Percentiles rank a stretch among this genome's conserved stretches.
phyloP scores from a whole-genome alignment of 495 filamentous ascomycete species.

The Lepidopterella palustris region DNA sequence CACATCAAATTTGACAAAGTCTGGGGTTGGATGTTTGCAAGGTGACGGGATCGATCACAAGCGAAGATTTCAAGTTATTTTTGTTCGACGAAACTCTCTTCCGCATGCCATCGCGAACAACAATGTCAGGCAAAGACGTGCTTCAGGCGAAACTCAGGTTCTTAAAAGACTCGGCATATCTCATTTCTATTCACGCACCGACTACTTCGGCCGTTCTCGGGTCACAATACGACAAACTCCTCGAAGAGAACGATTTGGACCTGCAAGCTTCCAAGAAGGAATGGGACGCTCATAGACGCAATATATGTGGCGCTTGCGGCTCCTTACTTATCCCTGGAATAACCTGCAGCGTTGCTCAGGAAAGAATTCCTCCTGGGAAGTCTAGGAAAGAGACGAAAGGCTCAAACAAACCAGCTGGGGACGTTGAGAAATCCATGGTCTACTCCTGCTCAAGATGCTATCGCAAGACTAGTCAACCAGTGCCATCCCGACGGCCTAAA shows the following conservation, averaged over 20 bases:
- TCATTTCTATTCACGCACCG: conserved; percentile 40
- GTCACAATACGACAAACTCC: conserved; percentile 37
- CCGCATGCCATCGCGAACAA: too few species aligned
- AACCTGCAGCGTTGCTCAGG: conserved; percentile 32
- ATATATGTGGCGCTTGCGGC: conserved; percentile 49
- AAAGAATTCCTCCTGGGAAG: background rate
- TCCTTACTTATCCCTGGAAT: conserved; percentile 41
- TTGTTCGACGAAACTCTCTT: too few species aligned
- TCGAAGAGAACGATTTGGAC: conserved; percentile 40
- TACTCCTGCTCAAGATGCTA: conserved; percentile 26
- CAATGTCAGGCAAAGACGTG: background rate
- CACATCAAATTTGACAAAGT: too few species aligned
- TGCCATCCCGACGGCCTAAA: conserved; percentile 10
- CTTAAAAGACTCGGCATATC: conserved; percentile 42
- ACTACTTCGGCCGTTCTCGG: conserved; percentile 47
- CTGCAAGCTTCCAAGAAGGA: conserved; percentile 24
- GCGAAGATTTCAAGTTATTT: too few species aligned
- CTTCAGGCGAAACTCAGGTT: conserved; percentile 27
- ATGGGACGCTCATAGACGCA: conserved; percentile 39
- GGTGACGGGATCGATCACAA: too few species aligned
- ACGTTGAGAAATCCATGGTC: conserved; percentile 32
- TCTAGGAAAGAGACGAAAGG: conserved; percentile 13
- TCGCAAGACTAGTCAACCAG: conserved; percentile 16
- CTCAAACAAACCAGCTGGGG: conserved; percentile 31
- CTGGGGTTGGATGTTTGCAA: too few species aligned